Percentiles rank a stretch among this genome's conserved stretches.
phyloP scores from a whole-genome alignment of 1,284 basidiomycete genomes.

The Sporisorium exsertum region DNA sequence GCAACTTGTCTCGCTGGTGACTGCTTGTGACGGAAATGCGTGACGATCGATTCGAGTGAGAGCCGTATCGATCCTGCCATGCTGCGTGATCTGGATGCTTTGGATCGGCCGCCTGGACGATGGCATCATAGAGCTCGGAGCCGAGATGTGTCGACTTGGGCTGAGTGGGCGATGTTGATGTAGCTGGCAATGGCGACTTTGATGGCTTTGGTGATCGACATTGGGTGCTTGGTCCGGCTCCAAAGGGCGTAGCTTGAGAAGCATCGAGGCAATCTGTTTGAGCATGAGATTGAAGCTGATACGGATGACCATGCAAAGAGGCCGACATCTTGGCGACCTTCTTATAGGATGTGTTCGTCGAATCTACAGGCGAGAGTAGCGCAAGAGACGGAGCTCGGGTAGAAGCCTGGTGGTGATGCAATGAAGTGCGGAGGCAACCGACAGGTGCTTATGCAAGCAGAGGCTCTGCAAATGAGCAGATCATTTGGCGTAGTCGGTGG shows the following conservation, averaged over 20 bases:
- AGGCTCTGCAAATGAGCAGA: background rate
- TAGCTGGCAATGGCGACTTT: background rate
- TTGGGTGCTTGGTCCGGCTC: slow-evolving; percentile 1
- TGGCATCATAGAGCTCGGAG: slow-evolving; percentile 42
- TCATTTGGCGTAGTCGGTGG: background rate
- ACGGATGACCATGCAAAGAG: slow-evolving; percentile 7
- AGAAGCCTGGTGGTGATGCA: background rate
- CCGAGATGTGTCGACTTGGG: slow-evolving; percentile 21
- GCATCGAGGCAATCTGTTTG: background rate
- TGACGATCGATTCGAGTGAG: slow-evolving; percentile 26
- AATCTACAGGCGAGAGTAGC: background rate
- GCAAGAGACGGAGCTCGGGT: background rate
- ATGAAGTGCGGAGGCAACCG: background rate
- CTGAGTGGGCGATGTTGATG: background rate
- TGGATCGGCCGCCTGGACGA: slow-evolving; percentile 46
- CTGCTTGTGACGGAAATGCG: slow-evolving; percentile 25
- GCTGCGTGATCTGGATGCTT: slow-evolving; percentile 41
- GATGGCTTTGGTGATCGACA: background rate
- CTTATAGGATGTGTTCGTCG: background rate
- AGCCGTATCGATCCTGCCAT: slow-evolving; percentile 34
- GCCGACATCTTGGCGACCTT: slow-evolving; percentile 9
- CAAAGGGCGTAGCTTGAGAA: background rate
- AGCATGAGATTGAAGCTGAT: slow-evolving; percentile 6
- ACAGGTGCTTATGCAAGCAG: background rate
- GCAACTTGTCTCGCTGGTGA: slow-evolving; percentile 17